Evolutionary conservation across 768 basidiomycete species (phyloP), one percentile per base, ranked within the genome.

Genomic region (Pleurotus djamor): DNA sequence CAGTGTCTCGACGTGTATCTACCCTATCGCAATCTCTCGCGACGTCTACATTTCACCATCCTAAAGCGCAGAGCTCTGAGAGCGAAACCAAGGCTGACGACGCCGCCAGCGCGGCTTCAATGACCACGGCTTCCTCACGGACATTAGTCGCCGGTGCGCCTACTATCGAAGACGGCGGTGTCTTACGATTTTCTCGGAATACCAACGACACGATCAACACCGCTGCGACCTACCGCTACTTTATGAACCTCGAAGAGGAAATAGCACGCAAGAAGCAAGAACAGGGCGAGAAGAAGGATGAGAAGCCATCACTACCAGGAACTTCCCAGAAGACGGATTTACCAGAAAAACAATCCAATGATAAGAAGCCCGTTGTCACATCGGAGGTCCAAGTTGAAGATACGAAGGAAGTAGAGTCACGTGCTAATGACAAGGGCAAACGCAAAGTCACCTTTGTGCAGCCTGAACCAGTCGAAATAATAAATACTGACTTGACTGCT

Each of bases 401-500:
- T 48, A 38, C 60, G 45, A 69, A 63, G 63, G n/a, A 58, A 59
- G 65, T 62, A 55, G 66, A 49, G 56, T 66, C 69, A 63, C 72
- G 69, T 59, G 69, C 64, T 59, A 69, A 66, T 65, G 71, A 73
- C 60, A 68, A 57, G 59, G 76, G 78, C 52, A 89, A 86, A 69
- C 78, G 84, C 61, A 89, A 85, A 69, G 87, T 92, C 34, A 89
- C 87, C 7, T 92, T 92, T 65, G 81, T 88, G 51, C 75, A 86
- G 66, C 82, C 85, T 17, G 83, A 78, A 28, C 21, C 21, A 41
- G 78, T 81, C 9, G 72, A 78, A 28, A 75, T 79, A n/a, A 80
- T 80, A 61, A 75, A 79, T 34, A 70, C 69, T 32, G 71, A 79
- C 59, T 65, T 72, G 14, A 71, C 69, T 36, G 59, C 69, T 16